These are phyloP conservation scores for Penicillium sp. DNA, from an alignment of 2,329 filamentous ascomycete genomes.

Conservation along the genomic window DNA sequence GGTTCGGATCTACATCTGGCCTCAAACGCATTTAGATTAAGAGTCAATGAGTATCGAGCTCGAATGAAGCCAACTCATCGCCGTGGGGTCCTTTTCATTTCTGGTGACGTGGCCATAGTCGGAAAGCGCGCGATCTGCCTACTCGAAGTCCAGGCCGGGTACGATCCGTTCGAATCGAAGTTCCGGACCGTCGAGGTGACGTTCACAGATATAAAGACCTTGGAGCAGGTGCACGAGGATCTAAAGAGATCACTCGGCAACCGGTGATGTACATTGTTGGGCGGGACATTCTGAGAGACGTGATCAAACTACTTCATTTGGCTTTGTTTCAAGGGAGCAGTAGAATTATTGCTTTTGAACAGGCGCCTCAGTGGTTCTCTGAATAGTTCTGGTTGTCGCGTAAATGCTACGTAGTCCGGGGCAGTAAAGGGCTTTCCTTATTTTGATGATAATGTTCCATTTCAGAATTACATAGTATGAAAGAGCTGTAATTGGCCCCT, in stretches of 20 bases:
- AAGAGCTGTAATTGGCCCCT: too few species aligned
- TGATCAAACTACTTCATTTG: background rate
- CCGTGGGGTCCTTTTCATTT: slow-evolving; percentile 34
- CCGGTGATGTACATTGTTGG: background rate
- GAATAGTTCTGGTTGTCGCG: too few species aligned
- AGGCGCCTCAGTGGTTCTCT: background rate
- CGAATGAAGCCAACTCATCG: slow-evolving; percentile 20
- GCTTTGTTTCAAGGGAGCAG: background rate
- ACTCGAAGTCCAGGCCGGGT: slow-evolving; percentile 36
- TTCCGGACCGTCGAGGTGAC: slow-evolving; percentile 32
- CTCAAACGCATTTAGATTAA: slow-evolving; percentile 30
- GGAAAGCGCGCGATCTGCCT: slow-evolving; percentile 34
- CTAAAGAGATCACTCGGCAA: slow-evolving; percentile 24
- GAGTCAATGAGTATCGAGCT: slow-evolving; percentile 24
- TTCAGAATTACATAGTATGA: too few species aligned
- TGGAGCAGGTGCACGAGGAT: slow-evolving; percentile 9
- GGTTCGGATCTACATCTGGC: slow-evolving; percentile 35
- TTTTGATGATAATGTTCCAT: too few species aligned
- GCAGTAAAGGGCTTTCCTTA: too few species aligned
- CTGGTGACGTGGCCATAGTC: slow-evolving; percentile 32
- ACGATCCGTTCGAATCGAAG: slow-evolving; percentile 28
- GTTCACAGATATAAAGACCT: slow-evolving; percentile 30
- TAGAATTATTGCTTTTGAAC: background rate
- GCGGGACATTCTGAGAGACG: too few species aligned
- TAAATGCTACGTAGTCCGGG: too few species aligned